Percentiles rank a stretch among this genome's conserved stretches.
Evolutionary conservation across 1,284 basidiomycete genomes (phyloP).

Genomic region (Puccinia horiana): DNA sequence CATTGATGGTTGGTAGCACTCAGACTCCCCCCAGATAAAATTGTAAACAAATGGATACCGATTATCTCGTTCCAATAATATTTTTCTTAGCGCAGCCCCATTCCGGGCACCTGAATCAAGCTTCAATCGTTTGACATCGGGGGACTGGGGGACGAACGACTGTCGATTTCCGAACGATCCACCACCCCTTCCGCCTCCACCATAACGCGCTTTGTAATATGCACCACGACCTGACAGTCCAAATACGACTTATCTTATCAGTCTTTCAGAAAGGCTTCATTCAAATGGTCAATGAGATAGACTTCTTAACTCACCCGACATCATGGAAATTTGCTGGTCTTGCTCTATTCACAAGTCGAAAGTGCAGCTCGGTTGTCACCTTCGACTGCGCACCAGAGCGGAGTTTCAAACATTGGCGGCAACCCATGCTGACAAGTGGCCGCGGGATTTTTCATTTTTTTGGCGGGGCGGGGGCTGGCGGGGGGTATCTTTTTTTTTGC

Average conservation of each 20-base stretch:
- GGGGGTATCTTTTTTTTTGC: too few species aligned
- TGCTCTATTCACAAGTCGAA: neutral
- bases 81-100: constrained; percentile 15
- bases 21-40: neutral
- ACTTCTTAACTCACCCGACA: neutral
- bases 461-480: too few species aligned
- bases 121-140: constrained; percentile 11
- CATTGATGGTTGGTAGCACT: neutral
- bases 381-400: too few species aligned
- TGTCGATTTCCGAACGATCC: neutral
- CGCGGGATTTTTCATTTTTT: too few species aligned
- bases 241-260: neutral
- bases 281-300: too few species aligned
- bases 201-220: constrained; percentile 48
- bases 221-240: constrained; percentile 22
- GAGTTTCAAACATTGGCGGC: too few species aligned
- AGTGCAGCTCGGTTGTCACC: too few species aligned
- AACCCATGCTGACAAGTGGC: too few species aligned
- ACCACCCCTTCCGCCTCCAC: constrained; percentile 31
- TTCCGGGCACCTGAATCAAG: neutral
- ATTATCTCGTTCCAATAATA: constrained; percentile 46
- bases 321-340: neutral
- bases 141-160: neutral
- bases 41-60: constrained; percentile 10
- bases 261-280: neutral